Evolutionary conservation across 352 stramenopile genomes (phyloP).

Genomic region (Phytophthora foliorum): DNA sequence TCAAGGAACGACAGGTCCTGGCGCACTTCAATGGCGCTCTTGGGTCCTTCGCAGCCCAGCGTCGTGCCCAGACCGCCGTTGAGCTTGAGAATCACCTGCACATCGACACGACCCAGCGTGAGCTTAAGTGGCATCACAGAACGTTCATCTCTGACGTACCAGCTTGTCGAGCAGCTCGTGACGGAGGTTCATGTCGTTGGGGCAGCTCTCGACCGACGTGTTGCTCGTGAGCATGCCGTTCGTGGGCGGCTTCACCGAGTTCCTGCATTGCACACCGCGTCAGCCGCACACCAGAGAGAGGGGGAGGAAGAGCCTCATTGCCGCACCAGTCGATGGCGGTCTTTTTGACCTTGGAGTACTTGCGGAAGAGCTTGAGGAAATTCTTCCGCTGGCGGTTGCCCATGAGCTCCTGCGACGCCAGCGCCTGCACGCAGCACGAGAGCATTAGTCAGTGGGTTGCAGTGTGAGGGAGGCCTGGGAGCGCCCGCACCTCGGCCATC

Average conservation of each 20-base stretch:
- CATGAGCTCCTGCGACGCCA: constrained; percentile 86
- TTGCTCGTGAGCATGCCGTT: constrained; percentile 77
- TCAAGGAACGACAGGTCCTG: constrained; percentile 98
- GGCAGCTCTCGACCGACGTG: constrained; percentile 87
- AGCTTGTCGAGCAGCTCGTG: constrained; percentile 97
- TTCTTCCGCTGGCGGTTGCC: constrained; percentile 83
- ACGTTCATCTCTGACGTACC: constrained; percentile 44
- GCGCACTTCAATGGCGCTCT: constrained; percentile 95
- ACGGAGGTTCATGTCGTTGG: constrained; percentile 93
- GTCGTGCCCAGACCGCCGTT: constrained; percentile 99
- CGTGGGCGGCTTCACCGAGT: constrained; percentile 79
- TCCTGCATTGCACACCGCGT: constrained; percentile 52
- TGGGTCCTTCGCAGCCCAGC: constrained; percentile 96
- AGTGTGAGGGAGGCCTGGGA: no score
- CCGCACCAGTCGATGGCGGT: constrained; percentile 82
- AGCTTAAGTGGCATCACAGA: constrained; percentile 10
- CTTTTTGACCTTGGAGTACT: constrained; percentile 89
- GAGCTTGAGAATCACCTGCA: constrained; percentile 96
- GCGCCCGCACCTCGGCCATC: constrained; percentile 76
- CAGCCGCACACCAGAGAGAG: background rate
- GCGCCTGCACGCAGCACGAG: constrained; percentile 46
- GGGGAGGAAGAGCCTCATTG: background rate
- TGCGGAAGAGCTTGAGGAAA: constrained; percentile 92
- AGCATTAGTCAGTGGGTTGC: background rate
- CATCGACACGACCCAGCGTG: constrained; percentile 6